Percentiles rank a stretch among this genome's conserved stretches.
These are phyloP conservation scores for Corylus heterophylla DNA, from an alignment of 306 rosid species.

Conservation along the genomic window DNA sequence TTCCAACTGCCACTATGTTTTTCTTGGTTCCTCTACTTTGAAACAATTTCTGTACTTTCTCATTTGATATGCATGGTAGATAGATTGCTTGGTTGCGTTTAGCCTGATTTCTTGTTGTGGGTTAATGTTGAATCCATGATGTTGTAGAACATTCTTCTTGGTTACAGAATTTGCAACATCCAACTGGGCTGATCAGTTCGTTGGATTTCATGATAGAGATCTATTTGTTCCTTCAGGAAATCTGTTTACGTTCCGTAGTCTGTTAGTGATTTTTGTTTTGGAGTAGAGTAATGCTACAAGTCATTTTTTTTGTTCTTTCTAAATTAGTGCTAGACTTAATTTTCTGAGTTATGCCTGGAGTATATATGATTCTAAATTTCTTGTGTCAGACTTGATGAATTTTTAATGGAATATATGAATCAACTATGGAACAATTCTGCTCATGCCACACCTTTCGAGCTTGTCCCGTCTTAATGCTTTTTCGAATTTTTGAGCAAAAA, in stretches of 20 bases:
- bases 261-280: neutral
- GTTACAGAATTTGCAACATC: conserved; percentile 11
- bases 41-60: neutral
- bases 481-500: too few species aligned
- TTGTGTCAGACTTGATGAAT: neutral
- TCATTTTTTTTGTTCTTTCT: neutral
- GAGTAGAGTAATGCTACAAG: too few species aligned
- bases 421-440: neutral
- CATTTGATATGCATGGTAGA: conserved; percentile 1
- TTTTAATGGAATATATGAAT: neutral
- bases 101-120: conserved; percentile 9
- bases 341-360: neutral
- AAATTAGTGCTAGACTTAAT: neutral
- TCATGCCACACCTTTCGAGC: too few species aligned
- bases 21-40: neutral
- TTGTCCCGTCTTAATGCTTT: too few species aligned
- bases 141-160: conserved; percentile 10
- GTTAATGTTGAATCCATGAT: conserved; percentile 6
- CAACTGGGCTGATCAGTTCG: neutral
- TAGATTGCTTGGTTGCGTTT: neutral
- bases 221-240: neutral
- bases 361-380: neutral
- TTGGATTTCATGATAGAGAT: neutral
- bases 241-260: neutral
- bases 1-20: neutral